A percentile compares a stretch with the other conserved stretches of the same genome.
These are phyloP conservation scores for Solanum verrucosum DNA, from an alignment of 257 asterid genomes.

Conservation along the genomic window DNA sequence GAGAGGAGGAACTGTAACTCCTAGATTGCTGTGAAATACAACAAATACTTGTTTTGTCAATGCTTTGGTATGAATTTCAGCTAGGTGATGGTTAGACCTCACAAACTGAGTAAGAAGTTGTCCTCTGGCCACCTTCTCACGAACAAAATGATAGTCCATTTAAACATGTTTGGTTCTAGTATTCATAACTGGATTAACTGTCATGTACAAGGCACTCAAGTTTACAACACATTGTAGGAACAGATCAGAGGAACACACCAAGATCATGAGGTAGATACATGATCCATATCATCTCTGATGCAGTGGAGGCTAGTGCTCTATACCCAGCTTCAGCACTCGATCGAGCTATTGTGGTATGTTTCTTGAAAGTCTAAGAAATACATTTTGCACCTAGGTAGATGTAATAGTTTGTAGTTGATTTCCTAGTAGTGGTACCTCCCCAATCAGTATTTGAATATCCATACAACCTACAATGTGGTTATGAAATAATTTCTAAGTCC, in stretches of 20 bases:
- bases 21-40: not conserved
- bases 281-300: not conserved
- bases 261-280: not conserved
- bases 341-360: not conserved
- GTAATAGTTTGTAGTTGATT: not conserved
- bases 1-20: not conserved
- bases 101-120: not conserved
- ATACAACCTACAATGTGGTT: not conserved
- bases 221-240: not conserved
- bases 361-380: not conserved
- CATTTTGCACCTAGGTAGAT: not conserved
- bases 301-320: not conserved
- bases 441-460: not conserved
- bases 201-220: not conserved
- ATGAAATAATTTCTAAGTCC: not conserved
- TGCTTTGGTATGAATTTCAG: not conserved
- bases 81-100: not conserved
- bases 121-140: not conserved
- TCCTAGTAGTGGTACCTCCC: not conserved
- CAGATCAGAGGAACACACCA: not conserved
- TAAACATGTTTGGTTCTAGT: not conserved
- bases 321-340: not conserved
- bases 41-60: not conserved
- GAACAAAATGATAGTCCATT: not conserved
- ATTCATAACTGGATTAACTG: not conserved